Percentiles rank a stretch among this genome's conserved stretches.
Conservation (phyloP, 176 grass and related monocot genomes). For the Elaeis guineensis region DNA sequence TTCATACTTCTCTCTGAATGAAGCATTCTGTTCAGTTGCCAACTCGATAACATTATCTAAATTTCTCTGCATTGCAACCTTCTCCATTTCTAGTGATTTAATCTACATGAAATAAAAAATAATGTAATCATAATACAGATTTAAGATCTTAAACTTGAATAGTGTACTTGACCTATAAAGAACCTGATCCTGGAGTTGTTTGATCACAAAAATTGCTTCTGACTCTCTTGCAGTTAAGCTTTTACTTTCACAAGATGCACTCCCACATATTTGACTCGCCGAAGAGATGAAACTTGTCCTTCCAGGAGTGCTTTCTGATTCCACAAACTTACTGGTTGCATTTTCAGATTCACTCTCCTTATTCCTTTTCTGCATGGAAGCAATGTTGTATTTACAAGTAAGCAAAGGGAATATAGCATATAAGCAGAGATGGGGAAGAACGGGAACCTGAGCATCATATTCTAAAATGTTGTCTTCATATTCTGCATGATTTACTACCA, state of each 20-base stretch:
- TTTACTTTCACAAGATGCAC: slow-evolving; percentile 12
- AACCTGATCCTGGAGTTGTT: slow-evolving; percentile 88
- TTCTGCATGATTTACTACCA: not conserved
- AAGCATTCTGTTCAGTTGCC: slow-evolving; percentile 60
- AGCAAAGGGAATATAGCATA: slow-evolving; percentile 6
- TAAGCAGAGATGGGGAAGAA: slow-evolving; percentile 3
- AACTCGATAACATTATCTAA: slow-evolving; percentile 63
- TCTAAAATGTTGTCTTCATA: not conserved
- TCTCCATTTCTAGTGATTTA: slow-evolving; percentile 75
- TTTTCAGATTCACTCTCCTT: slow-evolving; percentile 23
- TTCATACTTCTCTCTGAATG: slow-evolving; percentile 64
- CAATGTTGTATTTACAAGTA: too few species aligned
- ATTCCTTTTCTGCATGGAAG: slow-evolving; percentile 27
- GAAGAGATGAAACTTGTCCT: slow-evolving; percentile 2
- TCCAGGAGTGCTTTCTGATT: slow-evolving; percentile 17
- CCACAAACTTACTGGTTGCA: slow-evolving; percentile 14
- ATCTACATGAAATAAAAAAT: slow-evolving; percentile 44
- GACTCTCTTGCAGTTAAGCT: slow-evolving; percentile 67
- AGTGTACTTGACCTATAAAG: not conserved
- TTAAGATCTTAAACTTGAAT: too few species aligned
- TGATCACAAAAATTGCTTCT: slow-evolving; percentile 87
- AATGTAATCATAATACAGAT: not conserved
- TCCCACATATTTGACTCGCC: slow-evolving; percentile 18
- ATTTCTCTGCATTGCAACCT: slow-evolving; percentile 66
- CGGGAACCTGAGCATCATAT: slow-evolving; percentile 5